These are phyloP conservation scores for Gigaspora rosea DNA, from an alignment of 192 early-diverging fungal genomes.

Conservation along the genomic window DNA sequence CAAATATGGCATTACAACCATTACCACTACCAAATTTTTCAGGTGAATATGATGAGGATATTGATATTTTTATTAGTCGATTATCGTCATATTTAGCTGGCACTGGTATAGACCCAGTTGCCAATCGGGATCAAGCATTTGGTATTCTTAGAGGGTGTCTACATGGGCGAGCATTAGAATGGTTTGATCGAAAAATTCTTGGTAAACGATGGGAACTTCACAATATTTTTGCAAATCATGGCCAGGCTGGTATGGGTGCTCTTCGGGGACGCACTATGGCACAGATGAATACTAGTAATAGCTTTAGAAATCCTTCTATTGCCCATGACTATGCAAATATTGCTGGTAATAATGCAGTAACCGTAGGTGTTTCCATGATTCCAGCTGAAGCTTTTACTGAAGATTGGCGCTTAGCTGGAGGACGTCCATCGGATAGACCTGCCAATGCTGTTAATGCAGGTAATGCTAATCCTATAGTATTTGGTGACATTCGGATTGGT, in stretches of 20 bases:
- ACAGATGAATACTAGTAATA: neutral
- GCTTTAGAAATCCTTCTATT: slow-evolving; percentile 4
- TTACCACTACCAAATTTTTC: no score
- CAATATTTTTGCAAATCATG: slow-evolving; percentile 9
- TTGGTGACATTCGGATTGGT: neutral
- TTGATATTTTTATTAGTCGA: no score
- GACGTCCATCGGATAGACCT: neutral
- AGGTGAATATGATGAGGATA: no score
- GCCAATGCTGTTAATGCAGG: neutral
- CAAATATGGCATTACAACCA: no score
- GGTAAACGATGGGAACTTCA: neutral
- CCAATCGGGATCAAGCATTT: neutral
- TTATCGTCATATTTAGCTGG: no score
- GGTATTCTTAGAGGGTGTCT: slow-evolving; percentile 4
- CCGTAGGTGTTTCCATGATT: neutral
- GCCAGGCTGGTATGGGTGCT: neutral
- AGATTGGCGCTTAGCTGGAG: neutral
- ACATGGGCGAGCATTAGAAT: neutral
- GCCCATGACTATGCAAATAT: neutral
- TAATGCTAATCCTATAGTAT: slow-evolving; percentile 15
- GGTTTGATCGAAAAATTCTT: slow-evolving; percentile 7
- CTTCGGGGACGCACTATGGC: neutral
- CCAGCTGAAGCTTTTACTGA: neutral
- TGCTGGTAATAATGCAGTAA: neutral
- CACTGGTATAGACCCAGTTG: neutral